Evolutionary conservation across 2,329 filamentous ascomycete species (phyloP).

Genomic region (Trichoderma citrinoviride): DNA sequence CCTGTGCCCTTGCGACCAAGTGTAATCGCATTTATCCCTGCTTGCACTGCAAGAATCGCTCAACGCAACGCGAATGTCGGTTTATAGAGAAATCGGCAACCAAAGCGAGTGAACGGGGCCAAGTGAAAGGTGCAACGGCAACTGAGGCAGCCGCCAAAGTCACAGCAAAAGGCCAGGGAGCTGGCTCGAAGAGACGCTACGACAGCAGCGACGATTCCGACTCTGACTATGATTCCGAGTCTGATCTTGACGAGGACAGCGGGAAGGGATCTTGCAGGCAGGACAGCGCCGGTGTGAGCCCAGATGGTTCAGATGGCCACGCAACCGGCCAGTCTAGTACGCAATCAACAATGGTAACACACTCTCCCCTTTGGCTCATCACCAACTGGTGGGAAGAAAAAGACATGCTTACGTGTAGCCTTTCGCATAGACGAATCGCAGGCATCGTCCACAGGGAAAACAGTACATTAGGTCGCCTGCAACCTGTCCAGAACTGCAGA

Average conservation of each 20-base stretch:
- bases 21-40: constrained; percentile 37
- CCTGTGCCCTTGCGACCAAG: constrained; percentile 21
- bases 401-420: not conserved
- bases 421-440: not conserved
- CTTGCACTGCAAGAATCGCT: constrained; percentile 34
- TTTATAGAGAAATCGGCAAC: constrained; percentile 24
- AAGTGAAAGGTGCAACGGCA: not conserved
- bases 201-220: not conserved
- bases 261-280: not conserved
- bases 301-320: not conserved
- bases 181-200: not conserved
- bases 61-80: constrained; percentile 32
- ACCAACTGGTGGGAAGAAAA: not conserved
- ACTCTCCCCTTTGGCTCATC: no score
- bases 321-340: not conserved
- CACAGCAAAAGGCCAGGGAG: not conserved
- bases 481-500: not conserved
- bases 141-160: not conserved
- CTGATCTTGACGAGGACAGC: not conserved
- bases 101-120: not conserved
- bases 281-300: not conserved
- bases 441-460: not conserved
- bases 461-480: not conserved
- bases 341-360: not conserved
- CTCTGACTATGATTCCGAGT: not conserved